Percentiles rank a stretch among this genome's conserved stretches.
Evolutionary conservation across 768 basidiomycete species (phyloP).

Genomic region (Xerocomus brunneocitrinus): DNA sequence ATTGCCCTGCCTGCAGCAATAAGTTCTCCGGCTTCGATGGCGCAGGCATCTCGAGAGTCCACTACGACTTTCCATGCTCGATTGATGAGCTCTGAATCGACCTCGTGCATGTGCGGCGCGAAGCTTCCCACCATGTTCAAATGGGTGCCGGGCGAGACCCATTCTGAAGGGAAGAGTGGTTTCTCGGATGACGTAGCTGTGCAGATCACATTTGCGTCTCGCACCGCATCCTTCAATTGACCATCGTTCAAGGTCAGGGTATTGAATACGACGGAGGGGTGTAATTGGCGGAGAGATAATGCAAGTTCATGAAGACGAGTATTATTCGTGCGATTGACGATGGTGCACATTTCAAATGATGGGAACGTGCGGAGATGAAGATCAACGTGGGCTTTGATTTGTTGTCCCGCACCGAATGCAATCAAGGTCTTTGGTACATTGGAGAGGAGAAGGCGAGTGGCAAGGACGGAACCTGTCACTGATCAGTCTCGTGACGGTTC

Average conservation of each 20-base stretch:
- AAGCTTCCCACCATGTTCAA: constrained; percentile 80
- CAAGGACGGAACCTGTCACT: constrained; percentile 59
- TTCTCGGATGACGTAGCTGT: constrained; percentile 66
- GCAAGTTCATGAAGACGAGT: constrained; percentile 42
- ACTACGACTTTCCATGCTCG: constrained; percentile 61
- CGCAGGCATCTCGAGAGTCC: constrained; percentile 68
- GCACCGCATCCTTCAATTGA: constrained; percentile 11
- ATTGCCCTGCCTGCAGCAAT: constrained; percentile 45
- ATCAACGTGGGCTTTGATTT: constrained; percentile 60
- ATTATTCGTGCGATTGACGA: constrained; percentile 60
- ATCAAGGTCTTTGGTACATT: constrained; percentile 43
- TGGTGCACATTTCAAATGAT: constrained; percentile 47
- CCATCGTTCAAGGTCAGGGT: constrained; percentile 7
- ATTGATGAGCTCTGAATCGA: constrained; percentile 52
- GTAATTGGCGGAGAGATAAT: constrained; percentile 21
- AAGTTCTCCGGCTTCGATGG: constrained; percentile 79
- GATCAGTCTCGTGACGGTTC: background rate
- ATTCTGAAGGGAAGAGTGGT: constrained; percentile 66
- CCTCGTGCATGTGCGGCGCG: constrained; percentile 75
- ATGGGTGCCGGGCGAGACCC: constrained; percentile 60
- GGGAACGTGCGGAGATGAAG: constrained; percentile 57
- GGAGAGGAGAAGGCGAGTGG: constrained; percentile 50
- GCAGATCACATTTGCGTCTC: constrained; percentile 49
- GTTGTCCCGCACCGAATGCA: constrained; percentile 70
- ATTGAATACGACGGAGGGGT: constrained; percentile 24